Conservation (phyloP, 1,284 basidiomycete genomes). For the Papiliotrema nemorosa region DNA sequence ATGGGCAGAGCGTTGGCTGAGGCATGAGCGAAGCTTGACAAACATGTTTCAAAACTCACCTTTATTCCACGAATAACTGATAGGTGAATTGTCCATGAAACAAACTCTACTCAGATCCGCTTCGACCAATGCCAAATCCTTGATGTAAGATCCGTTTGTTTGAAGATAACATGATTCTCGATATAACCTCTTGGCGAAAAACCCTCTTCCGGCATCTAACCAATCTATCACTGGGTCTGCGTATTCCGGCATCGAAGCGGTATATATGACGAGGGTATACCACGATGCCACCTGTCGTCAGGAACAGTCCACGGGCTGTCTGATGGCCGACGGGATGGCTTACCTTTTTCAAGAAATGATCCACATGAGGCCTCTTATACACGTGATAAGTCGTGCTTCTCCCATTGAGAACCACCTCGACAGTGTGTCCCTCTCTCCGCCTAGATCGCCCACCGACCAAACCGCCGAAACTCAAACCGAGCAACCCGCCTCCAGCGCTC, state of each 20-base stretch:
- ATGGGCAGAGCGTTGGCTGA: slow-evolving; percentile 97
- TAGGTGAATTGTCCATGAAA: slow-evolving; percentile 93
- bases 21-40: not conserved
- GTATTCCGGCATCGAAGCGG: slow-evolving; percentile 98
- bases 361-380: slow-evolving; percentile 95
- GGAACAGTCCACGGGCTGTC: no score
- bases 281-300: slow-evolving; percentile 78
- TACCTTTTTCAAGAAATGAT: slow-evolving; percentile 92
- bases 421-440: slow-evolving; percentile 73
- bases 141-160: slow-evolving; percentile 89
- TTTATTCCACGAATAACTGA: slow-evolving; percentile 89
- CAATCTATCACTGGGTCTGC: slow-evolving; percentile 99
- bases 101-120: slow-evolving; percentile 84
- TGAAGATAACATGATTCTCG: slow-evolving; percentile 90
- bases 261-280: slow-evolving; percentile 99
- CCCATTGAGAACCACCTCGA: slow-evolving; percentile 92
- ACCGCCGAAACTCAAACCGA: slow-evolving; percentile 60
- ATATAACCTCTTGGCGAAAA: slow-evolving; percentile 83
- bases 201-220: slow-evolving; percentile 90
- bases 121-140: slow-evolving; percentile 85
- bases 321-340: no score
- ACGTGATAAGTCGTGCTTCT: slow-evolving; percentile 93
- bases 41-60: slow-evolving; percentile 56
- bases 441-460: slow-evolving; percentile 54
- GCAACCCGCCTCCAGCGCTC: slow-evolving; percentile 54